Evolutionary conservation across 129 eudicot genomes (phyloP).

Genomic region (Smallanthus sonchifolius): DNA sequence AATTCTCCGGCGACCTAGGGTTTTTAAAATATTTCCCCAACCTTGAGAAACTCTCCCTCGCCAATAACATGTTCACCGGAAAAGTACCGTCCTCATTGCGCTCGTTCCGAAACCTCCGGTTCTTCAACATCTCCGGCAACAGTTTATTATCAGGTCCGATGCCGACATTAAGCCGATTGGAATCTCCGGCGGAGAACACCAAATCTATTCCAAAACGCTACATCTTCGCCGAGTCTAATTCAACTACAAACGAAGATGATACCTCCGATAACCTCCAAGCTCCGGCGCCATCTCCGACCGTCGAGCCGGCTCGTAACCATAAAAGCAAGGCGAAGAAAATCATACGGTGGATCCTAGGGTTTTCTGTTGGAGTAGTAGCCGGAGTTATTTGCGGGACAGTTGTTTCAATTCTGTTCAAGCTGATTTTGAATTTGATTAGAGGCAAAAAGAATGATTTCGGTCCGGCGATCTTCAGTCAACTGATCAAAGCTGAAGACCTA

Average conservation of each 20-base stretch:
- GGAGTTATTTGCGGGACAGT: constrained; percentile 53
- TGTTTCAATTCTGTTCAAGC: constrained; percentile 42
- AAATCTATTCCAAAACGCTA: constrained; percentile 53
- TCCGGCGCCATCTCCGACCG: constrained; percentile 33
- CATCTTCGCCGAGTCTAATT: constrained; percentile 42
- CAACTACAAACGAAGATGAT: neutral
- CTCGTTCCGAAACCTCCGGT: constrained; percentile 66
- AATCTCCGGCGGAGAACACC: constrained; percentile 20
- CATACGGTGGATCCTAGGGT: constrained; percentile 55
- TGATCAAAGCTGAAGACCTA: constrained; percentile 73
- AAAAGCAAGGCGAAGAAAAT: constrained; percentile 31
- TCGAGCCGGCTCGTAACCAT: neutral
- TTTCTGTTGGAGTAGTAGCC: constrained; percentile 50
- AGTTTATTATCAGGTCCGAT: constrained; percentile 46
- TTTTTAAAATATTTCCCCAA: constrained; percentile 75
- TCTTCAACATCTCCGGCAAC: constrained; percentile 73
- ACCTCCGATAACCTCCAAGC: constrained; percentile 16
- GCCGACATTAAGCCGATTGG: constrained; percentile 41
- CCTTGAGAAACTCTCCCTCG: constrained; percentile 58
- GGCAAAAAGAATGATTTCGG: constrained; percentile 40
- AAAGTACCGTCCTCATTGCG: constrained; percentile 52
- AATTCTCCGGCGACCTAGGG: constrained; percentile 49
- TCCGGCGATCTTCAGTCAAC: constrained; percentile 52
- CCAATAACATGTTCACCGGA: constrained; percentile 72
- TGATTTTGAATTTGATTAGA: constrained; percentile 24